Conservation (phyloP, 345 rosid genomes). For the Populus alba region DNA sequence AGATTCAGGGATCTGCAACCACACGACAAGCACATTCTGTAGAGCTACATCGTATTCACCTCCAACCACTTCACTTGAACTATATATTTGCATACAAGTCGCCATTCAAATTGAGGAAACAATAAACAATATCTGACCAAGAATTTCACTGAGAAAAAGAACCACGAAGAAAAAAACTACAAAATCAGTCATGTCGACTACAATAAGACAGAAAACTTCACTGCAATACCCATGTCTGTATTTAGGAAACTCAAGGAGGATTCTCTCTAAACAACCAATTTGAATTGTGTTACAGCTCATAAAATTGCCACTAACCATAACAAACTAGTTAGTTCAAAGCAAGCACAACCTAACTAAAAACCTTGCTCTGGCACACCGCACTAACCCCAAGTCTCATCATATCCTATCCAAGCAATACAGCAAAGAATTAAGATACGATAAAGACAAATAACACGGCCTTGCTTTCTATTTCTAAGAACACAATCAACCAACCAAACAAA, state of each 20-base stretch:
- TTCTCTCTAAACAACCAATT: background rate
- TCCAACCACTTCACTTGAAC: background rate
- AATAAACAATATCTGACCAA: background rate
- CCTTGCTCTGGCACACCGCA: constrained; percentile 9
- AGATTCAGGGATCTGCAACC: background rate
- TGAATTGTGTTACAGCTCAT: constrained; percentile 20
- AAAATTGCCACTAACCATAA: constrained; percentile 8
- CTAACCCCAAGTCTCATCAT: background rate
- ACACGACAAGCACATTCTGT: background rate
- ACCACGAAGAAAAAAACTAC: background rate
- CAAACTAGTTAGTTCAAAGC: constrained; percentile 15
- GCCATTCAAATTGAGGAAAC: background rate
- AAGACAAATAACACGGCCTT: constrained; percentile 11
- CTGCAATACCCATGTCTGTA: background rate
- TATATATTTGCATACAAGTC: background rate
- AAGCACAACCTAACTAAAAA: constrained; percentile 1
- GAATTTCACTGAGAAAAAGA: background rate
- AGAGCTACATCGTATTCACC: background rate
- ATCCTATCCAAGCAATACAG: constrained; percentile 7
- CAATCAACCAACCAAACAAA: constrained; percentile 26
- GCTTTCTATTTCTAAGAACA: constrained; percentile 12
- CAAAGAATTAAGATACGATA: constrained; percentile 14
- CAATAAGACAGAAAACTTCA: background rate
- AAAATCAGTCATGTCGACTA: background rate
- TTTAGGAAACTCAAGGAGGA: background rate